These are phyloP conservation scores for Neofusicoccum cordaticola DNA, from an alignment of 2,329 filamentous ascomycete species.

Conservation along the genomic window DNA sequence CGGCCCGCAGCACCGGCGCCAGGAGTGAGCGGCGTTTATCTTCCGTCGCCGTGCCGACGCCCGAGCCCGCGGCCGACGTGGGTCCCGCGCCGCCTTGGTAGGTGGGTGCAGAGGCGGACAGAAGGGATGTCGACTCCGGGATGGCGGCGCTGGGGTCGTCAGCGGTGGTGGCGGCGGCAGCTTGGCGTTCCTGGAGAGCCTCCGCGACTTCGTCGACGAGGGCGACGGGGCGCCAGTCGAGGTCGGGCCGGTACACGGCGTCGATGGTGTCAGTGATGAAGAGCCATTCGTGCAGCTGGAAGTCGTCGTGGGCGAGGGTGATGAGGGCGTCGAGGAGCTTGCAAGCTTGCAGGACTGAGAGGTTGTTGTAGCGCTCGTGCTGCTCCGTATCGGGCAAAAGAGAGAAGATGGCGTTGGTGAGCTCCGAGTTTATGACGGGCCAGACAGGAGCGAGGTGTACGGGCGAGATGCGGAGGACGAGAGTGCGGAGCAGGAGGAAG, in stretches of 20 bases:
- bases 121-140: conserved; percentile 8
- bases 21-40: conserved; percentile 35
- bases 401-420: conserved; percentile 76
- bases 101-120: not conserved
- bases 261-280: conserved; percentile 97
- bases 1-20: conserved; percentile 34
- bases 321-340: conserved; percentile 91
- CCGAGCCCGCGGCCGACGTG: conserved; percentile 29
- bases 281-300: conserved; percentile 97
- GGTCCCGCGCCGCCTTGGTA: conserved; percentile 16
- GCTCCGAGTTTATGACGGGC: conserved; percentile 83
- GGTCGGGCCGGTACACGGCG: conserved; percentile 76
- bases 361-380: conserved; percentile 71
- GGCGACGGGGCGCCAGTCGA: conserved; percentile 64
- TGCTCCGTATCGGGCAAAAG: conserved; percentile 61
- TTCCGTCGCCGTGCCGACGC: conserved; percentile 16
- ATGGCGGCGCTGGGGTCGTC: conserved; percentile 26
- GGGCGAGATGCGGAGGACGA: conserved; percentile 74
- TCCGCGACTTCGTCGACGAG: conserved; percentile 84
- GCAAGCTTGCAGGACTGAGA: conserved; percentile 81
- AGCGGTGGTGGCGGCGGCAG: conserved; percentile 23
- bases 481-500: conserved; percentile 79
- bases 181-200: conserved; percentile 54
- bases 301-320: conserved; percentile 85
- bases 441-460: conserved; percentile 81